Conservation (phyloP, 768 basidiomycete genomes). For the Tulasnella sp. region DNA sequence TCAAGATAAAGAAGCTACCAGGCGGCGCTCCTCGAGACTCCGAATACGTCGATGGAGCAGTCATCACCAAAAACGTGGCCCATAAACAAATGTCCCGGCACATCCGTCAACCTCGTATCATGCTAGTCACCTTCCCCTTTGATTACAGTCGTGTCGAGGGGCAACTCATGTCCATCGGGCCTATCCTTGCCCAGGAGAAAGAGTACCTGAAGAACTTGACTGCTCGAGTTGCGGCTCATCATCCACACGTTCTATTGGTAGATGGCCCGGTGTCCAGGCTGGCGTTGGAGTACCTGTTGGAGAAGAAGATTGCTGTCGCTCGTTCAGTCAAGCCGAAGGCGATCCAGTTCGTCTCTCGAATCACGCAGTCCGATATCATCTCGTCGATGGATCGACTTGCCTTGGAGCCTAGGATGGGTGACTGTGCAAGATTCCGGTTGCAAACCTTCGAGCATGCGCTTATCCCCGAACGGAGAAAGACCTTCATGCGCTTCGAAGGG, state of each 20-base stretch:
- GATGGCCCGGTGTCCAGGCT: conserved; percentile 86
- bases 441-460: conserved; percentile 92
- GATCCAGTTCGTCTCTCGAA: conserved; percentile 79
- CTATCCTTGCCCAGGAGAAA: conserved; percentile 85
- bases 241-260: conserved; percentile 87
- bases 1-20: conserved; percentile 98
- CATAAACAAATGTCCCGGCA: conserved; percentile 76
- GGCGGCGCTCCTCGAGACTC: conserved; percentile 88
- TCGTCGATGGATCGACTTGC: conserved; percentile 93
- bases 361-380: conserved; percentile 91
- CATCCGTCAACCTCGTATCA: conserved; percentile 80
- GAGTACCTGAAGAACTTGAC: conserved; percentile 86
- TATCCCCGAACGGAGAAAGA: conserved; percentile 91
- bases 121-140: conserved; percentile 91
- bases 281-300: conserved; percentile 77
- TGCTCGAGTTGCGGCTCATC: conserved; percentile 77
- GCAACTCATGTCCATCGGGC: conserved; percentile 88
- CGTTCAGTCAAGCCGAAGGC: conserved; percentile 82
- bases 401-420: conserved; percentile 78
- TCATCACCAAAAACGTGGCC: conserved; percentile 84
- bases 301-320: conserved; percentile 83
- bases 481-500: conserved; percentile 97
- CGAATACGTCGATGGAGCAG: conserved; percentile 93
- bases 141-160: conserved; percentile 91
- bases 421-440: conserved; percentile 75